Conservation (phyloP, 2,329 filamentous ascomycete species). For the Scedosporium boydii region DNA sequence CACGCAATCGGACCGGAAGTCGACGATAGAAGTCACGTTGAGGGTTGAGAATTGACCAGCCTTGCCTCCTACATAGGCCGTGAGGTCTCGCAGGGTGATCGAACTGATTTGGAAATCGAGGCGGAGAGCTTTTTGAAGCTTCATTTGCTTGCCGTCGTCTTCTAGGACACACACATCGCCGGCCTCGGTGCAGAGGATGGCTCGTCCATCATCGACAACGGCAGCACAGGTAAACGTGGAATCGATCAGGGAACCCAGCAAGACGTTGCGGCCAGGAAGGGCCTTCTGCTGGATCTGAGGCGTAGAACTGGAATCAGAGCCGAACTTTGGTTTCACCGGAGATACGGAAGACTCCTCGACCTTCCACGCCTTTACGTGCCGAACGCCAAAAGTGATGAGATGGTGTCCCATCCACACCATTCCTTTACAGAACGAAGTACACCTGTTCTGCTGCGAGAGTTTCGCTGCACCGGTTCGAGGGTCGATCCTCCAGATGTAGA, state of each 20-base stretch:
- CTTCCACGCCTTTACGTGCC: constrained; percentile 91
- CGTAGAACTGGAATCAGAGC: constrained; percentile 24
- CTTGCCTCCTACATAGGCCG: constrained; percentile 60
- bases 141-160: constrained; percentile 62
- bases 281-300: constrained; percentile 40
- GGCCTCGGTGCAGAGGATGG: constrained; percentile 76
- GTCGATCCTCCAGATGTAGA: constrained; percentile 86
- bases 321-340: constrained; percentile 53
- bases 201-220: constrained; percentile 60
- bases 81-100: constrained; percentile 48
- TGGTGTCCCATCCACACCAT: constrained; percentile 86
- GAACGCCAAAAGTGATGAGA: constrained; percentile 77
- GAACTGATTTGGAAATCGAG: constrained; percentile 61
- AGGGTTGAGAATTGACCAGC: constrained; percentile 49
- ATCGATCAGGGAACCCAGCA: constrained; percentile 74
- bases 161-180: constrained; percentile 87
- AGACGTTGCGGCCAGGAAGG: constrained; percentile 74
- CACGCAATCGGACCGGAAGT: constrained; percentile 28
- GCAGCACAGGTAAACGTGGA: constrained; percentile 74
- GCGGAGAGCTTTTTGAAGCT: constrained; percentile 55
- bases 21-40: constrained; percentile 38
- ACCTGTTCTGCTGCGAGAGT: constrained; percentile 79
- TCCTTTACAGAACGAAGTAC: constrained; percentile 73
- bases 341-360: constrained; percentile 60
- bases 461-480: constrained; percentile 70